phyloP scores from a whole-genome alignment of 2,329 filamentous ascomycete species.

The Talaromyces marneffei region DNA sequence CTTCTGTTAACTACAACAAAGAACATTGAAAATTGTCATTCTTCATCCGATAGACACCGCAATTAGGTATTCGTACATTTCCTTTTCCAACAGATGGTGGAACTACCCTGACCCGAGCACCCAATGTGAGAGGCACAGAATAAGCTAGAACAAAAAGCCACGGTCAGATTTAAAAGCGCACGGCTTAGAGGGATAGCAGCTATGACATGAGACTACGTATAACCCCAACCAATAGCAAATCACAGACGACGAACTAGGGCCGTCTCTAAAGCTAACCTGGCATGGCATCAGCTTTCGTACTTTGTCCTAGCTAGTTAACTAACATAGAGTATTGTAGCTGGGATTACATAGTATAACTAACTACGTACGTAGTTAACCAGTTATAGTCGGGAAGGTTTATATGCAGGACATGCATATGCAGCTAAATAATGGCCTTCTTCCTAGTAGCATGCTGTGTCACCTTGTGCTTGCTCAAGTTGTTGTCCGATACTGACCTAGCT shows the following conservation, averaged over 20 bases:
- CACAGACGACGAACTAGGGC: neutral
- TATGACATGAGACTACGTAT: neutral
- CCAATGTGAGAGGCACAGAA: neutral
- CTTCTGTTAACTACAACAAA: neutral
- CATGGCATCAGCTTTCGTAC: neutral
- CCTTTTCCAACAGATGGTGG: neutral
- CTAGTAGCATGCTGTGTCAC: neutral
- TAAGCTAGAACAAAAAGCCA: constrained; percentile 5
- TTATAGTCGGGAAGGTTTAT: neutral
- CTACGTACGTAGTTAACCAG: no score
- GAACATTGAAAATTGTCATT: neutral
- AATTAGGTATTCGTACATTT: neutral
- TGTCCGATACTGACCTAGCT: neutral
- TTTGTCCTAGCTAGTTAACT: no score
- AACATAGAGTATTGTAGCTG: no score
- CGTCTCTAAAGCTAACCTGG: neutral
- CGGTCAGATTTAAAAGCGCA: constrained; percentile 9
- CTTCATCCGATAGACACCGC: neutral
- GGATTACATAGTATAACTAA: no score
- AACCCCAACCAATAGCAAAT: neutral
- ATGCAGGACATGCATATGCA: constrained; percentile 2
- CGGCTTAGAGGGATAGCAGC: constrained; percentile 5
- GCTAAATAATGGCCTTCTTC: neutral
- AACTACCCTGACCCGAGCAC: no score
- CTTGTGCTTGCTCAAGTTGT: neutral